Conservation (phyloP, 129 eudicot species). For the Erigeron canadensis region DNA sequence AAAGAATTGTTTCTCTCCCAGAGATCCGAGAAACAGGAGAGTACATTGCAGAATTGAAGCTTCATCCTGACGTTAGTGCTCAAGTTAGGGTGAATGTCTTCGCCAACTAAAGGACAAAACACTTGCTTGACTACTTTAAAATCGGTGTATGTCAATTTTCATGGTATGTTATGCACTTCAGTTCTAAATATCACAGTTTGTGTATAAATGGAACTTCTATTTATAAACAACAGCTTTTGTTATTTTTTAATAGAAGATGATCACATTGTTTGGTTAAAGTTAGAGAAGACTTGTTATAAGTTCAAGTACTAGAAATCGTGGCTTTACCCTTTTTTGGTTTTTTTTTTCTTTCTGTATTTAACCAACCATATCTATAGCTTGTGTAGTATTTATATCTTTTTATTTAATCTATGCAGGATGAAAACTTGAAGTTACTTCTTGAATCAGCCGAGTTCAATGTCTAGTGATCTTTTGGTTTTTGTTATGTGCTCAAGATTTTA, state of each 20-base stretch:
- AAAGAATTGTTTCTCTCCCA: slow-evolving; percentile 74
- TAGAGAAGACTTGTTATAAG: neutral
- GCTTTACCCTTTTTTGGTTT: neutral
- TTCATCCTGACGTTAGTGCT: slow-evolving; percentile 94
- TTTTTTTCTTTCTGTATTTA: neutral
- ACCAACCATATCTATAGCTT: neutral
- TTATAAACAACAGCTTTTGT: neutral
- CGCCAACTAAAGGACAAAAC: slow-evolving; percentile 54
- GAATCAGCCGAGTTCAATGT: slow-evolving; percentile 22
- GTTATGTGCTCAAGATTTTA: slow-evolving; percentile 5
- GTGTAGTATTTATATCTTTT: neutral
- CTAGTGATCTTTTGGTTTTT: slow-evolving; percentile 1
- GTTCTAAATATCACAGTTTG: neutral
- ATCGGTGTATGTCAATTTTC: slow-evolving; percentile 22
- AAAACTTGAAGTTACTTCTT: slow-evolving; percentile 14
- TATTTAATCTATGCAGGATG: slow-evolving; percentile 27
- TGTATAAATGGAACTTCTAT: neutral
- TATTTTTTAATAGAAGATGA: slow-evolving; percentile 2
- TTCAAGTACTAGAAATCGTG: slow-evolving; percentile 3
- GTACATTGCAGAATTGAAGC: slow-evolving; percentile 83
- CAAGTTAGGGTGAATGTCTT: slow-evolving; percentile 70
- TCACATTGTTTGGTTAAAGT: slow-evolving; percentile 10
- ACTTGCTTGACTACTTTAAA: slow-evolving; percentile 13
- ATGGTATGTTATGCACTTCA: slow-evolving; percentile 23
- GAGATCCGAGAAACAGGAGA: slow-evolving; percentile 98